Evolutionary conservation across 805 yeast genomes (phyloP).

Genomic region (Komagataella pastoris): DNA sequence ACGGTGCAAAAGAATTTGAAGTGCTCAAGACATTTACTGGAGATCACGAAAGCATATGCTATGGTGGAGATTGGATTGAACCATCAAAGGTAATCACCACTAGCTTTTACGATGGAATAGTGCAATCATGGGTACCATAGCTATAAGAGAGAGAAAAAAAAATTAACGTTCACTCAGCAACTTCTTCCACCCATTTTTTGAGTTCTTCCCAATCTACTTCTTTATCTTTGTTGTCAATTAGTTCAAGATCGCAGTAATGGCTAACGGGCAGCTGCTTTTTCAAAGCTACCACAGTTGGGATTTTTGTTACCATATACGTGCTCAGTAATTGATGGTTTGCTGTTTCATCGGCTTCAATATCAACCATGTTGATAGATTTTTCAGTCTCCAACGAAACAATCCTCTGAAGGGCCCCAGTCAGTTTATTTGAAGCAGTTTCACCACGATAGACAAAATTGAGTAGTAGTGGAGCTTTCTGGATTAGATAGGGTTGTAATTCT

Average conservation of each 20-base stretch:
- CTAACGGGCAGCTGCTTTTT: conserved; percentile 48
- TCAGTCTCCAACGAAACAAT: conserved; percentile 35
- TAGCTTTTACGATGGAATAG: conserved; percentile 78
- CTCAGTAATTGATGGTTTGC: conserved; percentile 43
- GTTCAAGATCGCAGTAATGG: conserved; percentile 18
- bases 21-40: conserved; percentile 36
- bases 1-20: conserved; percentile 10
- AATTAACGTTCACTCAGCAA: conserved; percentile 17
- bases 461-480: conserved; percentile 47
- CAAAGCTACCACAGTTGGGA: conserved; percentile 60
- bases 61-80: conserved; percentile 83
- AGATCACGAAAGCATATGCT: conserved; percentile 85
- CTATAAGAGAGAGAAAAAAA: not conserved
- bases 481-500: conserved; percentile 43
- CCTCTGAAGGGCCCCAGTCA: conserved; percentile 48
- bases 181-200: conserved; percentile 28
- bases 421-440: conserved; percentile 44
- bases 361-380: conserved; percentile 47
- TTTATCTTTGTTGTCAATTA: conserved; percentile 13
- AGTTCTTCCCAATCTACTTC: conserved; percentile 30
- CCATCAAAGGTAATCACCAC: conserved; percentile 56
- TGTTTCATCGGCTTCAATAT: conserved; percentile 55
- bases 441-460: conserved; percentile 63
- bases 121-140: conserved; percentile 53
- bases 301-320: conserved; percentile 29